Percentiles rank a stretch among this genome's conserved stretches.
These are phyloP conservation scores for Boletus subluridellus DNA, from an alignment of 1,284 basidiomycete species.

Conservation along the genomic window DNA sequence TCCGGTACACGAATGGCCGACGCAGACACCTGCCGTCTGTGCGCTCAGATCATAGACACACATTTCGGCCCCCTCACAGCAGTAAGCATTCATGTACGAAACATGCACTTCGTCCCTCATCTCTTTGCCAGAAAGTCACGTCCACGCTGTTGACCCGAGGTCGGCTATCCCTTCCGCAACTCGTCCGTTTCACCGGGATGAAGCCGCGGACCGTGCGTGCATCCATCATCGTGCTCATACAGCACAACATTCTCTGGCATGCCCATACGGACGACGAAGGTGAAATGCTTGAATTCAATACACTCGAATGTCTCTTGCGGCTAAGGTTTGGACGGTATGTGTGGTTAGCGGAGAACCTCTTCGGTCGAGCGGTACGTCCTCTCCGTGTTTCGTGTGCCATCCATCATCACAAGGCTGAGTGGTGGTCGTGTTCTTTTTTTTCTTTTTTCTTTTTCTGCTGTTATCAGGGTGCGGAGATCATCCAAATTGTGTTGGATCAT, in stretches of 20 bases:
- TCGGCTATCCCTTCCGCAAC: constrained; percentile 68
- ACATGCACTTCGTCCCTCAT: constrained; percentile 3
- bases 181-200: constrained; percentile 60
- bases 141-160: constrained; percentile 83
- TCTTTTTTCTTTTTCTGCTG: not conserved
- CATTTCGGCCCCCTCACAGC: constrained; percentile 79
- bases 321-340: constrained; percentile 78
- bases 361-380: constrained; percentile 58
- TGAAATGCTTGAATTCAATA: constrained; percentile 76
- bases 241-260: constrained; percentile 91
- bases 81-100: constrained; percentile 42
- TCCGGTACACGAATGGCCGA: constrained; percentile 57
- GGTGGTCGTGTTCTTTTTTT: too few species aligned
- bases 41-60: constrained; percentile 69
- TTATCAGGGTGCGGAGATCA: constrained; percentile 65
- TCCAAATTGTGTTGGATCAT: constrained; percentile 75
- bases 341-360: constrained; percentile 66
- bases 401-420: not conserved
- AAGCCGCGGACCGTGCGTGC: constrained; percentile 69
- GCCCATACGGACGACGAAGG: constrained; percentile 70
- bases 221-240: constrained; percentile 78
- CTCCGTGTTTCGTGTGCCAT: not conserved
- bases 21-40: constrained; percentile 64
- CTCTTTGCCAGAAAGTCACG: constrained; percentile 61
- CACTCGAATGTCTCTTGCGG: constrained; percentile 74